Base-by-base conservation (phyloP, 2,329 filamentous ascomycete genomes). In the Onygenales sp. region DNA sequence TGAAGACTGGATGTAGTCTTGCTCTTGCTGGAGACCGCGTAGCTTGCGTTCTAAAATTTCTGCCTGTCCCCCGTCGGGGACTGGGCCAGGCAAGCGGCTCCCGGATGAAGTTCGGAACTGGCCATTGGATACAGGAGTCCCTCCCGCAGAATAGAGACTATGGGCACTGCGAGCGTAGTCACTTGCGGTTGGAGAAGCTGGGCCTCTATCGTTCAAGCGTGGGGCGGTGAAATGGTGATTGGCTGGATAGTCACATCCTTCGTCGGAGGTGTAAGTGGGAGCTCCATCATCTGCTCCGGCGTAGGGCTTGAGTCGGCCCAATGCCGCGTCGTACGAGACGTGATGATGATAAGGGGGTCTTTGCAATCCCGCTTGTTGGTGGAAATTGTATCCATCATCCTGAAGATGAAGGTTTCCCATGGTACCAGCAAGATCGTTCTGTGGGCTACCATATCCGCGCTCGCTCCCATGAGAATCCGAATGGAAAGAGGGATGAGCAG, bases 31-130 rank as follows among this genome's bases (percentile, higher is more conserved):
- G 49, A 76, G 68, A 14, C 72, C 72, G 13, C 73, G 69, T 17
- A 80, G 62, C 55, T 76, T 77, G 54, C 74, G 73, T 52, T 80
- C 76, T 32, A 79, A 63, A 17, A 74, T 63, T 2, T 67, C 71
- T 31, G 70, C 63, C 58, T 76, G 76, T 13, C 67, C 21, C 5
- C 21, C 72, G 36, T 73, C 72, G 32, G 69, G 64, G 17, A 64
- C 65, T 45, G 58, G 66, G 42, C 58, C 64, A 17, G 67, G 58
- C 32, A 75, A 65, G 39, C 73, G 70, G 54, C 65, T 67, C 33
- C 69, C 70, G 32, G 74, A 71, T 35, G 73, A 68, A 55, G 72
- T 68, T 60, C 76, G 66, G 62, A 74, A 62, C 58, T 72, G 72
- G 4, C 64, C 60, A 2, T 54, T 57, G 13, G 63, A 55, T 10